A percentile compares a stretch with the other conserved stretches of the same genome.
These are phyloP conservation scores for Salix caprea DNA, from an alignment of 345 rosid species.

Conservation along the genomic window DNA sequence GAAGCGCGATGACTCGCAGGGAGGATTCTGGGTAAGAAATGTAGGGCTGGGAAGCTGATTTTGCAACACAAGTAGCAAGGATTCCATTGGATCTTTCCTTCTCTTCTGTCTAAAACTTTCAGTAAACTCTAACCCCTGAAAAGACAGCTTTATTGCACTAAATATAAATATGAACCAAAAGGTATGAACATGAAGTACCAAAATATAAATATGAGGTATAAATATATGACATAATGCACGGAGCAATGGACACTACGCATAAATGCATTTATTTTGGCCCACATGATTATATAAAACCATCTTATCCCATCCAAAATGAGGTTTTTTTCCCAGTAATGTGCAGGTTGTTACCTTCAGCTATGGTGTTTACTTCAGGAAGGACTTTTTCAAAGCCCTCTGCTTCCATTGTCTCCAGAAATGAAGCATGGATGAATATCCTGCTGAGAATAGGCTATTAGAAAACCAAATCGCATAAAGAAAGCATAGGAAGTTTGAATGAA, in stretches of 20 bases:
- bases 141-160: not conserved
- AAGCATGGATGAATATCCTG: constrained; percentile 55
- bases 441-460: not conserved
- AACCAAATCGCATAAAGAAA: not conserved
- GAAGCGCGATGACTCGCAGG: constrained; percentile 42
- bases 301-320: not conserved
- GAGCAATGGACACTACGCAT: not conserved
- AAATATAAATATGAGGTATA: not conserved
- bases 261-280: not conserved
- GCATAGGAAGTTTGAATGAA: not conserved
- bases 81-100: constrained; percentile 62
- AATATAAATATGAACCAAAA: not conserved
- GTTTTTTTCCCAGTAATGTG: not conserved
- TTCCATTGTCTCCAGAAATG: constrained; percentile 64
- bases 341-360: constrained; percentile 53
- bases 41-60: constrained; percentile 49
- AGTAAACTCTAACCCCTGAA: constrained; percentile 53
- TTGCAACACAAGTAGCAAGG: constrained; percentile 46
- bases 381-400: constrained; percentile 51
- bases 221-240: not conserved
- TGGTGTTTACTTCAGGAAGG: constrained; percentile 62
- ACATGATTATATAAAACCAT: not conserved
- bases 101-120: constrained; percentile 62
- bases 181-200: not conserved
- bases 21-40: constrained; percentile 46